Conservation (phyloP, 2,329 filamentous ascomycete genomes). For the Zopfia rhizophila region DNA sequence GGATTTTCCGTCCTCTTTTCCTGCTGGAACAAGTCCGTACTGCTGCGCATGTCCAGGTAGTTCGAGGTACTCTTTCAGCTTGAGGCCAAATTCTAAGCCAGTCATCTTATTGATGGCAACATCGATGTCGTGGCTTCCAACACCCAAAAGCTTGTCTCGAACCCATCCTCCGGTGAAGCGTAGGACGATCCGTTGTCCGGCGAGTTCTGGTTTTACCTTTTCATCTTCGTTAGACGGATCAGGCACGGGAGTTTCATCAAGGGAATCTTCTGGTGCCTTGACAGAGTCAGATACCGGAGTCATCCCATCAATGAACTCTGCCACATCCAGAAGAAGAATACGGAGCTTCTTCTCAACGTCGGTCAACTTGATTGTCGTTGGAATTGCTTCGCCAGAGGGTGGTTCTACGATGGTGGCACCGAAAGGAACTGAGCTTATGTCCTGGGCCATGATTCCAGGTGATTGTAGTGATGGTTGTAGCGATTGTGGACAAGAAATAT, state of each 20-base stretch:
- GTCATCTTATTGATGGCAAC: slow-evolving; percentile 89
- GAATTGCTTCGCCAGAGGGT: too few relatives aligned
- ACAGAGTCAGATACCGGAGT: slow-evolving; percentile 38
- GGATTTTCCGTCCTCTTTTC: slow-evolving; percentile 51
- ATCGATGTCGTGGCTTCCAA: slow-evolving; percentile 82
- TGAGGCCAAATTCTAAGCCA: slow-evolving; percentile 76
- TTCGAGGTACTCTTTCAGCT: slow-evolving; percentile 75
- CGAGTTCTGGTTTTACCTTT: slow-evolving; percentile 56
- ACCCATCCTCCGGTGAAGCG: slow-evolving; percentile 91
- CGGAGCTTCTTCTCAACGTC: slow-evolving; percentile 77
- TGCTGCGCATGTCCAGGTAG: slow-evolving; percentile 68
- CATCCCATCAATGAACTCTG: slow-evolving; percentile 71
- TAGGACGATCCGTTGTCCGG: slow-evolving; percentile 63
- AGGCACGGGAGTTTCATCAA: slow-evolving; percentile 43
- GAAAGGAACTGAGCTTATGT: slow-evolving; percentile 14
- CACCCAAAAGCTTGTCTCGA: slow-evolving; percentile 80
- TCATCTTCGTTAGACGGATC: slow-evolving; percentile 33
- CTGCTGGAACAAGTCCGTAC: slow-evolving; percentile 62
- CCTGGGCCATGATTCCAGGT: slow-evolving; percentile 41
- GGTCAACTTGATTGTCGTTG: slow-evolving; percentile 67
- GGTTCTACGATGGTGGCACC: too few relatives aligned
- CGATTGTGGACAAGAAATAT: slow-evolving; percentile 22
- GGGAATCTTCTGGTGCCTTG: slow-evolving; percentile 52
- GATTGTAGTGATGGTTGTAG: slow-evolving; percentile 27
- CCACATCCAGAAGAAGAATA: slow-evolving; percentile 83